Conservation (phyloP, 768 basidiomycete genomes). For the Lactarius sp. region DNA sequence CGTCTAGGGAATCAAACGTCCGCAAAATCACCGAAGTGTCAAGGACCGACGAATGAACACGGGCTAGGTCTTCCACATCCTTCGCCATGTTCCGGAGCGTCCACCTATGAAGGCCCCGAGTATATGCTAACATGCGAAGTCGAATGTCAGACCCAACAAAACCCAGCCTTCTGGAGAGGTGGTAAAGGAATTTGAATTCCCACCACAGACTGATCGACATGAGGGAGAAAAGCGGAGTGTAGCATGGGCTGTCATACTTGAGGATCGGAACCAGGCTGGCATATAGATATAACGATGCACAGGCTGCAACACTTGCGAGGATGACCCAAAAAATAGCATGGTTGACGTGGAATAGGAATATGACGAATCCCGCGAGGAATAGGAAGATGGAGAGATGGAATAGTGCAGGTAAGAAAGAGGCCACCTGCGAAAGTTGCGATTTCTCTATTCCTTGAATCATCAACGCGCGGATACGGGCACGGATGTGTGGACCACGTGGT, state of each 20-base stretch:
- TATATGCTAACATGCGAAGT: neutral
- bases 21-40: neutral
- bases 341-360: too few relatives aligned
- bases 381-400: too few relatives aligned
- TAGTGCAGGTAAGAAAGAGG: too few relatives aligned
- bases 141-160: neutral
- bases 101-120: too few relatives aligned
- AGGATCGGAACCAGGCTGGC: neutral
- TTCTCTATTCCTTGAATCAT: too few relatives aligned
- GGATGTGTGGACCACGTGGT: too few relatives aligned
- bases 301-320: neutral
- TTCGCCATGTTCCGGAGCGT: neutral
- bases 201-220: neutral
- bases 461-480: too few relatives aligned
- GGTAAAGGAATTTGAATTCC: neutral
- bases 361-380: too few relatives aligned
- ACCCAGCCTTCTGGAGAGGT: neutral
- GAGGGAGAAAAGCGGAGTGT: neutral
- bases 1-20: too few relatives aligned
- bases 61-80: slow-evolving; percentile 1
- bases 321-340: too few relatives aligned
- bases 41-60: neutral
- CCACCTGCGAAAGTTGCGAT: too few relatives aligned
- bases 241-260: too few relatives aligned
- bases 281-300: neutral